Evolutionary conservation across 2,329 filamentous ascomycete species (phyloP), one percentile per base, ranked within the genome.

Genomic region (Diplodia seriata): DNA sequence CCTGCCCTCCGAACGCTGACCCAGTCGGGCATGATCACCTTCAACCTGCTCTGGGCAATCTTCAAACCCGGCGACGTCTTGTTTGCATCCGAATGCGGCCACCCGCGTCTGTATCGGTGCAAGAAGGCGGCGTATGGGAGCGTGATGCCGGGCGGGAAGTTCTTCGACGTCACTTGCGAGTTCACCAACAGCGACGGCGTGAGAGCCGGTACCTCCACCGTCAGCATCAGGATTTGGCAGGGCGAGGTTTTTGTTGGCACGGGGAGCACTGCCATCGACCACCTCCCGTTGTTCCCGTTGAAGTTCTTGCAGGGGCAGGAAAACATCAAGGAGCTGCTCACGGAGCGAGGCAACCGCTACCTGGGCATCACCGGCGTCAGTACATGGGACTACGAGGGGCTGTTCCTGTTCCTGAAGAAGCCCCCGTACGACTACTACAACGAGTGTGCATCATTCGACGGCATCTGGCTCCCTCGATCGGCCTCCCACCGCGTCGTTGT

Each of bases 181-280:
- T 77, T 70, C 38, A 76, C 77, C n/a, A 72, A 76, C 63, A 78
- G 75, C 57, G 77, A 80, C 64, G 77, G 78, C 26, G 70, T 72
- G 5, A 71, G 73, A 40, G 71, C 74, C 40, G 76, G 76, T 7
- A 63, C 50, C 18, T 29, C 68, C 1, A 55, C 59, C 9, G 55
- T 51, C 23, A 66, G 57, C 54, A 29, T 72, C n/a, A 64, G 36
- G 20, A 66, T 72, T 18, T 70, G 56, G 40, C 63, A 72, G 51
- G 63, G 64, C 14, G 29, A 68, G 12, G 59, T 70, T 15, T 71
- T 72, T 53, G 70, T 70, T 6, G 68, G 68, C 31, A 68, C 62
- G 18, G 68, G 31, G 4, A 49, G 63, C 4, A 55, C 69, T 15
- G 57, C 59, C 6, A 72, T 72, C 36, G 53, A 47, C 15, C 29